Evolutionary conservation across 306 rosid genomes (phyloP).

Genomic region (Adenanthera pavonina): DNA sequence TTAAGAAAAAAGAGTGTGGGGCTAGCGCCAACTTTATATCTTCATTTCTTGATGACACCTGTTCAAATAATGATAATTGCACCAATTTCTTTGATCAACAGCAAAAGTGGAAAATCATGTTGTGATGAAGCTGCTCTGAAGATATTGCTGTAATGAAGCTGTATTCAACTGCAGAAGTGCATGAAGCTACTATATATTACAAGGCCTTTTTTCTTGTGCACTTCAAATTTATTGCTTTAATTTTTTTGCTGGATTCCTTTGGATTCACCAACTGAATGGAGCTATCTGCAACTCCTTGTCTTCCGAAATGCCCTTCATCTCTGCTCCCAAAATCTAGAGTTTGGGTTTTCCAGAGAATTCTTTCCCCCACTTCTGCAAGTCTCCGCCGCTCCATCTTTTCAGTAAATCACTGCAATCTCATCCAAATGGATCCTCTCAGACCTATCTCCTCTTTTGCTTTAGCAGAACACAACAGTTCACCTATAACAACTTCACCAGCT

Average conservation of each 20-base stretch:
- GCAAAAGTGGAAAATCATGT: neutral
- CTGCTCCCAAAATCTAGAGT: slow-evolving; percentile 48
- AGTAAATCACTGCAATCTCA: slow-evolving; percentile 41
- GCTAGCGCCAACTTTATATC: neutral
- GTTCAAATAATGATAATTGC: neutral
- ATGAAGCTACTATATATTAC: neutral
- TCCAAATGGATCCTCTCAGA: slow-evolving; percentile 40
- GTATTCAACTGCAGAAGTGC: neutral
- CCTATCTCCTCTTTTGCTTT: slow-evolving; percentile 50
- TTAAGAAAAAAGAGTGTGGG: too few species aligned
- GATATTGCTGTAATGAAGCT: neutral
- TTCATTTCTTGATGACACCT: neutral
- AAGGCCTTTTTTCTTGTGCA: neutral
- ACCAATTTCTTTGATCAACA: neutral
- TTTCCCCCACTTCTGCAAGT: neutral
- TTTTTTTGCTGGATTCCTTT: neutral
- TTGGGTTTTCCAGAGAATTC: slow-evolving; percentile 43
- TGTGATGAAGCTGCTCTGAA: neutral
- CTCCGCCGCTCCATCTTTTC: slow-evolving; percentile 21
- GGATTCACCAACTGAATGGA: slow-evolving; percentile 53
- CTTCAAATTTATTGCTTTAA: neutral
- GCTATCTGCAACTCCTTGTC: slow-evolving; percentile 52
- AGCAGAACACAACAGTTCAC: slow-evolving; percentile 50
- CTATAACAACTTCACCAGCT: slow-evolving; percentile 42
- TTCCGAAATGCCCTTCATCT: slow-evolving; percentile 47